phyloP scores from a whole-genome alignment of 805 yeast genomes.

The Pichia rugopelliculosa region DNA sequence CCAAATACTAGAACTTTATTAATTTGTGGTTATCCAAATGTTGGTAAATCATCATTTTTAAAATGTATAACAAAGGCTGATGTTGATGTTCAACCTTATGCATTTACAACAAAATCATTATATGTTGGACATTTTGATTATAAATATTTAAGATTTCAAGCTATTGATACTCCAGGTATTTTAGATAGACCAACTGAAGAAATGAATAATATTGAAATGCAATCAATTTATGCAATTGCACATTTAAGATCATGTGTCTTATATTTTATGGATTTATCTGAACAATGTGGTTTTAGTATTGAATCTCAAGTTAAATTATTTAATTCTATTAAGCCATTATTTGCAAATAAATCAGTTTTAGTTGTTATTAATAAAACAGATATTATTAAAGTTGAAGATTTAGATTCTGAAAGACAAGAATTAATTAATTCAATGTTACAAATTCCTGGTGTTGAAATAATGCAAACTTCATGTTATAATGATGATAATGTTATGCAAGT shows the following conservation, averaged over 20 bases:
- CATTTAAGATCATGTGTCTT: conserved; percentile 94
- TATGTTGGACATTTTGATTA: conserved; percentile 99
- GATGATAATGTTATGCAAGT: conserved; percentile 95
- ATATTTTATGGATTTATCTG: conserved; percentile 97
- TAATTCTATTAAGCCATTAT: conserved; percentile 94
- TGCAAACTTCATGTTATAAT: conserved; percentile 88
- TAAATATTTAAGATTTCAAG: conserved; percentile 95
- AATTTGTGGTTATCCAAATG: conserved; percentile 98
- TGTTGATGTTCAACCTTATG: conserved; percentile 98
- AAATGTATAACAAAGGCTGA: conserved; percentile 94
- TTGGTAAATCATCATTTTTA: conserved; percentile 95
- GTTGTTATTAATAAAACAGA: conserved; percentile 95
- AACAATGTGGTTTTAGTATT: conserved; percentile 97
- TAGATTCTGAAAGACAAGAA: conserved; percentile 66
- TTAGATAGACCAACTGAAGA: conserved; percentile 98
- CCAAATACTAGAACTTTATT: conserved; percentile 97
- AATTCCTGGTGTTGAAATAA: conserved; percentile 79
- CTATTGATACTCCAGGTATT: conserved; percentile 98
- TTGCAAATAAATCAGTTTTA: conserved; percentile 93
- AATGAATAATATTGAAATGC: conserved; percentile 99
- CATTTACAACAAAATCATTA: conserved; percentile 95
- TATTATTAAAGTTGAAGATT: conserved; percentile 77
- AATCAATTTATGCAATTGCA: conserved; percentile 96
- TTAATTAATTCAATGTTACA: conserved; percentile 58
- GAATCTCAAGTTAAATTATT: conserved; percentile 96